Conservation (phyloP, 2,329 filamentous ascomycete species). For the Coniochaeta sp. region DNA sequence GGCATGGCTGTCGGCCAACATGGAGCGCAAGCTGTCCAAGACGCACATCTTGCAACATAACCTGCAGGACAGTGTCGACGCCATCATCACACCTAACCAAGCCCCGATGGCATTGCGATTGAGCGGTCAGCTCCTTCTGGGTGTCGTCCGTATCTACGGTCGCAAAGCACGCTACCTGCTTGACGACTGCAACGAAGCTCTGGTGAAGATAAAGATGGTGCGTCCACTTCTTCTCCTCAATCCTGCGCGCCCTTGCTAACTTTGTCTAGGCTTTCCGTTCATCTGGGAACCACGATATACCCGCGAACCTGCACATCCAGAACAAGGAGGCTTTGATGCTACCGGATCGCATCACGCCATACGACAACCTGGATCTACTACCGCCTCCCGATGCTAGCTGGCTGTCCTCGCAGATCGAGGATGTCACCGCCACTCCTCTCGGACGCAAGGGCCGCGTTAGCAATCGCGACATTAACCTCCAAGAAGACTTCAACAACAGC, state of each 20-base stretch:
- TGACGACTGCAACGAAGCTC: slow-evolving; percentile 94
- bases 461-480: slow-evolving; percentile 59
- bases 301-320: slow-evolving; percentile 70
- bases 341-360: slow-evolving; percentile 86
- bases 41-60: slow-evolving; percentile 92
- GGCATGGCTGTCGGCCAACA: slow-evolving; percentile 96
- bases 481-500: slow-evolving; percentile 65
- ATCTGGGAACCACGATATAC: slow-evolving; percentile 89
- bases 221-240: slow-evolving; percentile 12
- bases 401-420: slow-evolving; percentile 68
- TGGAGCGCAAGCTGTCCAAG: slow-evolving; percentile 97
- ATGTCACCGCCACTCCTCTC: slow-evolving; percentile 44
- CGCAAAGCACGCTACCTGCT: slow-evolving; percentile 92
- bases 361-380: slow-evolving; percentile 69
- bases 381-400: slow-evolving; percentile 85
- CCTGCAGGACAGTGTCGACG: slow-evolving; percentile 88
- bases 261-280: slow-evolving; percentile 75
- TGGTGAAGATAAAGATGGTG: slow-evolving; percentile 99
- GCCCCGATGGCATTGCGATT: slow-evolving; percentile 91
- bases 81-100: slow-evolving; percentile 87
- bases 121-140: slow-evolving; percentile 87
- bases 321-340: slow-evolving; percentile 83
- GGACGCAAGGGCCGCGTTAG: slow-evolving; percentile 50
- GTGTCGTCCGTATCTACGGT: slow-evolving; percentile 96
- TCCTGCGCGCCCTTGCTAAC: slow-evolving; percentile 20